phyloP scores from a whole-genome alignment of 2,329 filamentous ascomycete species.

The Tolypocladium endophyticum region DNA sequence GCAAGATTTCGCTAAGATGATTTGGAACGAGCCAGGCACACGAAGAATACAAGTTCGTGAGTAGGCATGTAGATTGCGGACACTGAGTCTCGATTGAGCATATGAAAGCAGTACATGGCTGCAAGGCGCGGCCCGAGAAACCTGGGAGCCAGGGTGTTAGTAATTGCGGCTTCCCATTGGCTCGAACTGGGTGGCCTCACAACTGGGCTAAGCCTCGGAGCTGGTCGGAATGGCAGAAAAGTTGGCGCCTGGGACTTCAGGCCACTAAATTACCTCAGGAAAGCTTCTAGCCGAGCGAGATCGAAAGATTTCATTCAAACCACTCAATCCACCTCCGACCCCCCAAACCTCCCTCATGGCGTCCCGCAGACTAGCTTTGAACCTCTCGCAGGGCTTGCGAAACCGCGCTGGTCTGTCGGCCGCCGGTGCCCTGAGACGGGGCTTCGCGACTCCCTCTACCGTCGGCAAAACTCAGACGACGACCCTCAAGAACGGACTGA shows the following conservation, averaged over 20 bases:
- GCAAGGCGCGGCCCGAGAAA: neutral
- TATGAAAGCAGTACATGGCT: neutral
- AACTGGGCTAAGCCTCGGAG: constrained; percentile 24
- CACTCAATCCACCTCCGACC: constrained; percentile 40
- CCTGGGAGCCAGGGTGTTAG: constrained; percentile 10
- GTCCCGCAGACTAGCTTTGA: constrained; percentile 93
- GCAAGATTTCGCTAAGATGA: neutral
- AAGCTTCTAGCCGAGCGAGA: constrained; percentile 35
- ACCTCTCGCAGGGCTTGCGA: constrained; percentile 83
- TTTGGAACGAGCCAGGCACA: neutral
- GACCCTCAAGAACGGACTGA: constrained; percentile 94
- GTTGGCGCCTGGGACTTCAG: constrained; percentile 25
- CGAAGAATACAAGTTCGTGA: neutral
- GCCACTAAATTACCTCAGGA: constrained; percentile 31
- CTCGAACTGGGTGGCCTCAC: neutral
- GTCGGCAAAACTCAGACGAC: constrained; percentile 88
- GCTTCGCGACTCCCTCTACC: constrained; percentile 77
- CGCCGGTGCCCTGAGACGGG: constrained; percentile 67
- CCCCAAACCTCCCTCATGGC: constrained; percentile 62
- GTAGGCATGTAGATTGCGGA: neutral
- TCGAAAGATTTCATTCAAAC: constrained; percentile 43
- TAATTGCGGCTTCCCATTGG: constrained; percentile 27
- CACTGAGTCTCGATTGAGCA: neutral
- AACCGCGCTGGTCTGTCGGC: constrained; percentile 75
- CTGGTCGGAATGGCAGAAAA: constrained; percentile 29